Base-by-base conservation (phyloP, 768 basidiomycete genomes). In the Collybia mongolica region DNA sequence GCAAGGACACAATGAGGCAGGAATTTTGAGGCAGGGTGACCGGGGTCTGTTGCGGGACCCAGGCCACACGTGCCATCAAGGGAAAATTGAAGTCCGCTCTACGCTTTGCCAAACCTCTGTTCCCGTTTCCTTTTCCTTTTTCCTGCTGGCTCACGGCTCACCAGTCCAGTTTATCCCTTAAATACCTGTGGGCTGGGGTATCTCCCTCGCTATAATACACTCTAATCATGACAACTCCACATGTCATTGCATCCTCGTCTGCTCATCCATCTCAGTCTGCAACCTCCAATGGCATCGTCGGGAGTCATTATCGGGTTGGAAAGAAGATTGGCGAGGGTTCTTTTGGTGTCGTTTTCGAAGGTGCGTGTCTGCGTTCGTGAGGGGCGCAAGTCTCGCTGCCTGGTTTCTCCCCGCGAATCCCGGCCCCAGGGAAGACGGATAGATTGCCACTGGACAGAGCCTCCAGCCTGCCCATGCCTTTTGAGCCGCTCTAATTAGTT, bases 291-390 rank as follows among this genome's bases (percentile, higher is more conserved):
- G 83, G 87, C 60, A 82, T 91, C 66, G 86, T 91, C 51, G 89
- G 89, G 38, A 83, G 76, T 61, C 83, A 90, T 66, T 91, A 83
- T 65, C 81, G 90, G 55, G 94, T 98, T 45, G 96, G 96, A 44
- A 94, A 96, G 81, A 98, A 98, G 84, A 96, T 98, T 67, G 96
- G 96, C 42, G 96, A 99, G 72, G 96, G 96, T 44, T 91, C 88
- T n/a, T 99, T 99, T 66, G 96, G 96, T 62, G 96, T 98, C 57
- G 88, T 98, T 54, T 93, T 97, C 71, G 87, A 98, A 81, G 88
- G 97, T 94, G 64, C 44, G 76, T 48, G 6, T 46, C 22, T n/a
- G 49, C 38, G 14, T 53, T 20, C 26, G 44, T 3, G 7, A n/a
- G 39, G 20, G 24, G 23, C 37, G 19, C 17, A n/a, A 37, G 7